Evolutionary conservation across 2,329 filamentous ascomycete genomes (phyloP).

Genomic region (Colletotrichum gigasporum): DNA sequence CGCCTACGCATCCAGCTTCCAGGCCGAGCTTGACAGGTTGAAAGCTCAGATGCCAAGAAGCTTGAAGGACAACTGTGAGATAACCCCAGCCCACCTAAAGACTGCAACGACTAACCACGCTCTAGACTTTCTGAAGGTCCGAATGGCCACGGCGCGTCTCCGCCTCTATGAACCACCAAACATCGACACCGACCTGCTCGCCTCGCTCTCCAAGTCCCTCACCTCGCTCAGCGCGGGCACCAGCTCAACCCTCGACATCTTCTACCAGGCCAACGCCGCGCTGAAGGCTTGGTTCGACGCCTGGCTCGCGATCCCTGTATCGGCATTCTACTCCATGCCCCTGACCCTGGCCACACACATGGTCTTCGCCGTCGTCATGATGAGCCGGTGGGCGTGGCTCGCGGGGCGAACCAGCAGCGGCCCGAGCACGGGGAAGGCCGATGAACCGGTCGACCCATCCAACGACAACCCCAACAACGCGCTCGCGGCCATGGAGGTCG

Average conservation of each 20-base stretch:
- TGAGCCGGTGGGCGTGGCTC: conserved; percentile 61
- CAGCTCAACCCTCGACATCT: conserved; percentile 56
- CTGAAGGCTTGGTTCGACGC: conserved; percentile 59
- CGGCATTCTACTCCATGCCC: conserved; percentile 55
- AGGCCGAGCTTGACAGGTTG: conserved; percentile 55
- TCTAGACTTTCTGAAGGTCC: conserved; percentile 49
- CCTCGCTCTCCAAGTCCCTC: conserved; percentile 54
- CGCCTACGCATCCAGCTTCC: conserved; percentile 57
- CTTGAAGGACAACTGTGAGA: conserved; percentile 44
- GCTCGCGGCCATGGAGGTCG: conserved; percentile 17
- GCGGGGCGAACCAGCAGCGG: conserved; percentile 36
- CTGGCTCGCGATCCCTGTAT: conserved; percentile 55
- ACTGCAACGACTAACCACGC: background rate
- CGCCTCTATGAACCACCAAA: conserved; percentile 59
- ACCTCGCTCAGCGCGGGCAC: conserved; percentile 46
- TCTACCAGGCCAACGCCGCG: conserved; percentile 59
- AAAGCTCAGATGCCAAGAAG: conserved; percentile 44
- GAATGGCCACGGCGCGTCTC: conserved; percentile 51
- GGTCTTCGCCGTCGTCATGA: conserved; percentile 59
- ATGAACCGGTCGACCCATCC: background rate
- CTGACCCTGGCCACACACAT: conserved; percentile 56
- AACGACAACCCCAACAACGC: background rate
- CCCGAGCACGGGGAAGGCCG: too few species aligned
- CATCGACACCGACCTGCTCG: conserved; percentile 50
- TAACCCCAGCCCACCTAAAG: background rate